Conservation (phyloP, 1,284 basidiomycete species). For the Grifola frondosa region DNA sequence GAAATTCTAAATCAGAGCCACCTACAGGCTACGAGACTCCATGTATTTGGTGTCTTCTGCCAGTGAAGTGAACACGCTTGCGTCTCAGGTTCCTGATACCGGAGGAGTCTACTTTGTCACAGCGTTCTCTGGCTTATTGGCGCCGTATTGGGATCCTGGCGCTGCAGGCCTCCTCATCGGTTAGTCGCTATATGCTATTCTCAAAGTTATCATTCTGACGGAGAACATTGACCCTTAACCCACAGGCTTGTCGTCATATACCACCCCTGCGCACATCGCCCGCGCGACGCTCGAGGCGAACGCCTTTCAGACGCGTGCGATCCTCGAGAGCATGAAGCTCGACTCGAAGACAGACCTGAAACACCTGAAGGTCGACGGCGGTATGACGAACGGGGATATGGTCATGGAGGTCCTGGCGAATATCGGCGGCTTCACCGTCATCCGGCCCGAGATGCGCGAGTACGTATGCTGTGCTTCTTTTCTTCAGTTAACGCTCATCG, state of each 20-base stretch:
- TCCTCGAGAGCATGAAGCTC: slow-evolving; percentile 90
- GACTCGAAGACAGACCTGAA: slow-evolving; percentile 78
- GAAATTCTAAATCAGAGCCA: slow-evolving; percentile 3
- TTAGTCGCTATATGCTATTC: slow-evolving; percentile 26
- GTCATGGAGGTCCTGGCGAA: slow-evolving; percentile 94
- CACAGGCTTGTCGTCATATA: slow-evolving; percentile 83
- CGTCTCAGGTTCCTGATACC: slow-evolving; percentile 74
- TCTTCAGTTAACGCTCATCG: background rate
- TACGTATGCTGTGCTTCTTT: slow-evolving; percentile 38
- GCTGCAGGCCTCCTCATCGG: slow-evolving; percentile 85
- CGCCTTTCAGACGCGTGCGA: slow-evolving; percentile 89
- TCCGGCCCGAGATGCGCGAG: slow-evolving; percentile 96
- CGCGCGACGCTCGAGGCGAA: slow-evolving; percentile 93
- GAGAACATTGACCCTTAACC: background rate
- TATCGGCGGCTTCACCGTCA: slow-evolving; percentile 88
- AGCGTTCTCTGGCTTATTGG: slow-evolving; percentile 90
- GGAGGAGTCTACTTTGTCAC: slow-evolving; percentile 99
- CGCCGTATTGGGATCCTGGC: slow-evolving; percentile 90
- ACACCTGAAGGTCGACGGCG: slow-evolving; percentile 90
- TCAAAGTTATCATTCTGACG: too few species aligned
- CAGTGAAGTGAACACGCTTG: slow-evolving; percentile 83
- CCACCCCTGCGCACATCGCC: slow-evolving; percentile 91
- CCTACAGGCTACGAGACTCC: slow-evolving; percentile 78
- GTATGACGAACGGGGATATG: slow-evolving; percentile 89
- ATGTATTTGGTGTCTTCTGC: slow-evolving; percentile 83